Evolutionary conservation across 2,329 filamentous ascomycete species (phyloP).

Genomic region (Fusarium newnesense): DNA sequence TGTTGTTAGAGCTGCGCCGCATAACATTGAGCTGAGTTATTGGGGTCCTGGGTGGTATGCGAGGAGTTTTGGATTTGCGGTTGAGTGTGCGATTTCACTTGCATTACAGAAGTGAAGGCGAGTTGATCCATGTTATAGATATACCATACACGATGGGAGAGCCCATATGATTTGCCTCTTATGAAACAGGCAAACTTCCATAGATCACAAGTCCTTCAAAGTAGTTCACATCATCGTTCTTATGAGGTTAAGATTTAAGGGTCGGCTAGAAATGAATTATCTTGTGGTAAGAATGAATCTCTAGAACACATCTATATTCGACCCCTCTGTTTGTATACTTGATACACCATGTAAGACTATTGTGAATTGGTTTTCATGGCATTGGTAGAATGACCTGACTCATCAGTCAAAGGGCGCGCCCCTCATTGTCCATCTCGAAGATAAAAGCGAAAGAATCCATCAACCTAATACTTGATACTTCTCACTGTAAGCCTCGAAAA

Average conservation of each 20-base stretch:
- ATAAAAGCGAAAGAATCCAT: background rate
- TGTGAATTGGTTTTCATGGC: too few relatives aligned
- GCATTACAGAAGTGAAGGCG: background rate
- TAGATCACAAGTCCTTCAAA: fast-evolving
- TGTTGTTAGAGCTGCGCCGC: constrained; percentile 27
- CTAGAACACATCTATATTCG: fast-evolving
- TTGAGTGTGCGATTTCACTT: constrained; percentile 32
- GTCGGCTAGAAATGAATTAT: background rate
- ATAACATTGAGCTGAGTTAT: constrained; percentile 38
- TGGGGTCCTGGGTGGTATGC: constrained; percentile 37
- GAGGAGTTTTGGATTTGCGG: constrained; percentile 34
- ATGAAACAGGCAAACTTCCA: background rate
- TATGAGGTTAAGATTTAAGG: too few relatives aligned
- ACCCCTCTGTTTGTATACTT: fast-evolving
- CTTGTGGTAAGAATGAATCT: fast-evolving
- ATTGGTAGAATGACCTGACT: background rate
- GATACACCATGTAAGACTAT: fast-evolving
- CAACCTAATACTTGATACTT: background rate
- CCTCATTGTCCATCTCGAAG: background rate
- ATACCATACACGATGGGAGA: background rate
- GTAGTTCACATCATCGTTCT: too few relatives aligned
- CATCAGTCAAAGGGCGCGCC: background rate
- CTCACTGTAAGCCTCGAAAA: too few relatives aligned
- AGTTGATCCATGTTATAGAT: too few relatives aligned
- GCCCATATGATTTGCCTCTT: fast-evolving